Conservation (phyloP, 2,329 filamentous ascomycete species). For the Trichoderma endophyticum region DNA sequence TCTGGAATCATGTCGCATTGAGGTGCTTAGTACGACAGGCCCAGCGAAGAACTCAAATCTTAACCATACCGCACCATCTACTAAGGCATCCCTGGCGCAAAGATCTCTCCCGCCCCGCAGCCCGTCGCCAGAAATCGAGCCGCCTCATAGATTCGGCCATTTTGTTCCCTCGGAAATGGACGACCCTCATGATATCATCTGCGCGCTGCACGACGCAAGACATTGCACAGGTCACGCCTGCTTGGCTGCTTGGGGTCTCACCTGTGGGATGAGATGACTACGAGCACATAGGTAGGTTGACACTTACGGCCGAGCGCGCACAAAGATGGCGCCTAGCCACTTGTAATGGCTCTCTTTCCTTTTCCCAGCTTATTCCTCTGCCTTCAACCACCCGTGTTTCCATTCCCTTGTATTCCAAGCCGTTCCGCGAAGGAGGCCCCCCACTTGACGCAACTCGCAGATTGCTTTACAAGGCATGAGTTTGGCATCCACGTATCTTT, state of each 20-base stretch:
- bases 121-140: background rate
- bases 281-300: background rate
- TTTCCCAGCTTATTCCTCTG: background rate
- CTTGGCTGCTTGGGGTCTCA: background rate
- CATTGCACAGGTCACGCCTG: background rate
- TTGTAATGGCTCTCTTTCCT: background rate
- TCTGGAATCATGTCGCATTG: background rate
- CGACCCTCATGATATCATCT: background rate
- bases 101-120: background rate
- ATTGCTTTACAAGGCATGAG: background rate
- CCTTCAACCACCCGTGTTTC: background rate
- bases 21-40: background rate
- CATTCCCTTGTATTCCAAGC: background rate
- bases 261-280: background rate
- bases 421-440: background rate
- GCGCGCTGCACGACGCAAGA: background rate
- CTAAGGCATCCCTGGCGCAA: background rate
- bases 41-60: background rate
- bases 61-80: background rate
- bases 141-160: background rate
- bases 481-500: slow-evolving; percentile 6
- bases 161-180: background rate
- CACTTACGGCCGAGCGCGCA: background rate
- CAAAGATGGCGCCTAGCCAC: background rate
- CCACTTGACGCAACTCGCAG: background rate